A percentile compares a stretch with the other conserved stretches of the same genome.
Conservation (phyloP, 495 filamentous ascomycete species). For the Hypoxylon subgilvum region DNA sequence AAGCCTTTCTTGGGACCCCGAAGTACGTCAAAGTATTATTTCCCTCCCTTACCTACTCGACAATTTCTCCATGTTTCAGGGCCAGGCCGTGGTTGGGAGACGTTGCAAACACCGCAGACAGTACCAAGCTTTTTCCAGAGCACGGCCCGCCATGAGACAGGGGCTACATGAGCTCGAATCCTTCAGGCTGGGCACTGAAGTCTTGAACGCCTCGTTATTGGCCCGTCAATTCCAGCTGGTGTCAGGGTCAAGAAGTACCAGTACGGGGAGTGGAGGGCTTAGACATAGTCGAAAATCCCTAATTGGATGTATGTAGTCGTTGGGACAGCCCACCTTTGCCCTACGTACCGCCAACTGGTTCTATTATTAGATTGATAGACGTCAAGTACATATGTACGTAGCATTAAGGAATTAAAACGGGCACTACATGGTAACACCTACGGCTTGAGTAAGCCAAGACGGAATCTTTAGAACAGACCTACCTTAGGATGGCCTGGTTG, state of each 20-base stretch:
- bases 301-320: slow-evolving; percentile 21
- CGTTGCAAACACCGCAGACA: slow-evolving; percentile 6
- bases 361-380: slow-evolving; percentile 37
- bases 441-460: slow-evolving; percentile 20
- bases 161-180: slow-evolving; percentile 26
- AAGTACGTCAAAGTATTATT: slow-evolving; percentile 1
- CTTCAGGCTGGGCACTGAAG: slow-evolving; percentile 18
- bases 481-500: slow-evolving; percentile 15
- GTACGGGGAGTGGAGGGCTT: slow-evolving; percentile 31
- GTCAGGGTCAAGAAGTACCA: slow-evolving; percentile 18
- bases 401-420: slow-evolving; percentile 20
- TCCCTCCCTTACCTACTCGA: not conserved
- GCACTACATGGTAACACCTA: slow-evolving; percentile 16
- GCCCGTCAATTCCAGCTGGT: slow-evolving; percentile 25
- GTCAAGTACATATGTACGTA: slow-evolving; percentile 19
- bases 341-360: slow-evolving; percentile 11
- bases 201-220: slow-evolving; percentile 12
- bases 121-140: slow-evolving; percentile 31
- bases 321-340: slow-evolving; percentile 1
- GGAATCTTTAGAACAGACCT: slow-evolving; percentile 12
- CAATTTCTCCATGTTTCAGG: slow-evolving; percentile 8
- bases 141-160: slow-evolving; percentile 32
- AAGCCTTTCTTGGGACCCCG: not conserved
- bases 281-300: slow-evolving; percentile 6
- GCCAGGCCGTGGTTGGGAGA: slow-evolving; percentile 1